Evolutionary conservation across 176 grass and related monocot species (phyloP), one percentile per base, ranked within the genome.

Genomic region (Rhynchospora pubera): DNA sequence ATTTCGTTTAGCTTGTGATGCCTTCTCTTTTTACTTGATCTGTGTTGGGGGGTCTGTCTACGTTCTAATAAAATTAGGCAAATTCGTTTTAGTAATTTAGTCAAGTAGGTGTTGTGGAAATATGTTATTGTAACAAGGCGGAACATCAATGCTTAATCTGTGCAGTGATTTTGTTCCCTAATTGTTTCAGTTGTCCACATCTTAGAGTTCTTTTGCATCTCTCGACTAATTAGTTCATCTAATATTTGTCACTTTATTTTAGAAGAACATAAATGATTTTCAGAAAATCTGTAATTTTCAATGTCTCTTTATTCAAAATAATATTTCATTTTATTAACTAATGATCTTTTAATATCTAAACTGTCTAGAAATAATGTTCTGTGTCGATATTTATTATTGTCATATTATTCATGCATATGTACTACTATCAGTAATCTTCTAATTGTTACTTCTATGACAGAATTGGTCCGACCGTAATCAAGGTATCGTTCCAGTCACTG

Each of bases 401-500:
- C 65, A 68, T 68, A 16, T 71, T 45, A 48, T 23, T 3, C 21
- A 22, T 39, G 18, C 15, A 47, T 48, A 19, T 2, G 56, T 19
- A 9, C 43, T 24, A 50, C 45, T 23, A 24, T 24, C 44, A 6
- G 43, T 47, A 71, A 21, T 47, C 60, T 6, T 43, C 13, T 26
- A 24, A 48, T 46, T 32, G 9, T 34, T 26, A 52, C 13, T 23
- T 84, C 28, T 1, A 74, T 85, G 18, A 13, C 82, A 88, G 87
- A 64, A 9, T 70, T 82, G 82, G 43, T 22, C 34, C 19, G 46
- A 11, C 45, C 34, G 16, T 12, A 30, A 62, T 51, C 87, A 77
- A 51, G 76, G 87, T 21, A n/a, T 65, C 34, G 12, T 88, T 15
- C 87, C 86, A 50, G 62, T 88, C 57, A 84, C 82, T 6, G 86